Base-by-base conservation (phyloP, 1,139 yeast species). In the Geotrichum europaeum region DNA sequence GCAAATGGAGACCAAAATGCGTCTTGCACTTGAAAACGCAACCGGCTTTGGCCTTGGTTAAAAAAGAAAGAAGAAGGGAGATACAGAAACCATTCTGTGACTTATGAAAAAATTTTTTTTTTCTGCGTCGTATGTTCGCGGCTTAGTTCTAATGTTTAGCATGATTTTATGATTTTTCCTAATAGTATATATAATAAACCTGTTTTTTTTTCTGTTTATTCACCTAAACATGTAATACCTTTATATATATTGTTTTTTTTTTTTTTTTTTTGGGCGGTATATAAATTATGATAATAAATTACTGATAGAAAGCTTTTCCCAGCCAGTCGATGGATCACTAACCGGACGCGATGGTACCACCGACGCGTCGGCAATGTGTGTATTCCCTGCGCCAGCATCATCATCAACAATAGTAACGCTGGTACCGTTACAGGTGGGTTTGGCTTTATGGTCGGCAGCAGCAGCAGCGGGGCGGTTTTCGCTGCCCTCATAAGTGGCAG, bases 21-120 rank as follows among this genome's bases (percentile, higher is more conserved):
- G 61, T 22, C 58, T 61, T 49, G 72, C 72, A 1, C 53, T 71
- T 32, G 68, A 68, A 53, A 63, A 70, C 58, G 65, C 70, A 3
- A 61, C 60, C 22, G 74, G 74, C 9, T 71, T 71, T 61, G 74
- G 74, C 2, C 59, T 70, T 13, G 65, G 63, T 22, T 69, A 5
- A 24, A 63, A 51, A 25, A 20, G 36, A 13, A 25, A 13, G 32
- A 2, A 28, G 40, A 3, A 15, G 22, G 12, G 18, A 10, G 36
- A 13, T 28, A 28, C 15, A 30, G 40, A 3, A 28, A 1, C 7
- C 13, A 15, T 13, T 28, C 3, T 32, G 6, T 30, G 24, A 15
- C 6, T 4, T 25, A 25, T 25, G n/a, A n/a, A n/a, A n/a, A n/a
- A 6, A 49, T 15, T 49, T 49, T 22, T 20, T 15, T 4, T 15